These are phyloP conservation scores for Hypoxylon sp. DNA, from an alignment of 2,329 filamentous ascomycete species.

Conservation along the genomic window DNA sequence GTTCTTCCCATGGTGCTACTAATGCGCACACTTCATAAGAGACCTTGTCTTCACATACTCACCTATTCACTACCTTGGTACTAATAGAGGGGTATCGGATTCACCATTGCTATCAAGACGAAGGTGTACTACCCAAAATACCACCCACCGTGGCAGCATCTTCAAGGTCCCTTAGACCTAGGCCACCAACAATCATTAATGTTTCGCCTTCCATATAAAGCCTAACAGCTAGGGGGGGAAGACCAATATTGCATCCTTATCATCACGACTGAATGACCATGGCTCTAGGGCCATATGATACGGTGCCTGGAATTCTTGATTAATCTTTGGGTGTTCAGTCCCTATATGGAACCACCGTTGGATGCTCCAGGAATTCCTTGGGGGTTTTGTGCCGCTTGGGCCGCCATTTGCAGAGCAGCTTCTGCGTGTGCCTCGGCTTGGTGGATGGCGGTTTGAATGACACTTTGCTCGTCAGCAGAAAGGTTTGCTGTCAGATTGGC, in stretches of 20 bases:
- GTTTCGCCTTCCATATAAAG: slow-evolving; percentile 7
- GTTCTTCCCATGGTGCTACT: too few relatives aligned
- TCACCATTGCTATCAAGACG: slow-evolving; percentile 4
- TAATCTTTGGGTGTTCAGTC: neutral
- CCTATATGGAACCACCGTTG: slow-evolving; percentile 29
- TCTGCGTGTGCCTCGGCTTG: slow-evolving; percentile 66
- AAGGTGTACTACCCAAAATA: slow-evolving; percentile 23
- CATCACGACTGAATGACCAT: neutral
- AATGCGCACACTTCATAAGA: too few relatives aligned
- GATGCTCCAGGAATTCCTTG: slow-evolving; percentile 21
- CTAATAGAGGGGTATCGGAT: slow-evolving; percentile 6
- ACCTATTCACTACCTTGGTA: slow-evolving; percentile 26
- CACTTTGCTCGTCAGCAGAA: slow-evolving; percentile 78
- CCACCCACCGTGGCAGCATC: too few relatives aligned
- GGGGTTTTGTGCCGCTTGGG: slow-evolving; percentile 32
- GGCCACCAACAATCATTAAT: slow-evolving; percentile 18
- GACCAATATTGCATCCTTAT: slow-evolving; percentile 9
- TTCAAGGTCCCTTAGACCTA: too few relatives aligned
- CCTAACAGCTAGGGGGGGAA: slow-evolving; percentile 11
- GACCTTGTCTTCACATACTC: slow-evolving; percentile 3
- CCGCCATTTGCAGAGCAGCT: slow-evolving; percentile 46
- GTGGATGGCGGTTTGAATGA: slow-evolving; percentile 80
- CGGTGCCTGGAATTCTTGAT: too few relatives aligned
- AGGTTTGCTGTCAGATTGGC: slow-evolving; percentile 80
- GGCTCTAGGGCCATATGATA: too few relatives aligned